Base-by-base conservation (phyloP, 1,284 basidiomycete genomes). In the Malassezia cuniculi region DNA sequence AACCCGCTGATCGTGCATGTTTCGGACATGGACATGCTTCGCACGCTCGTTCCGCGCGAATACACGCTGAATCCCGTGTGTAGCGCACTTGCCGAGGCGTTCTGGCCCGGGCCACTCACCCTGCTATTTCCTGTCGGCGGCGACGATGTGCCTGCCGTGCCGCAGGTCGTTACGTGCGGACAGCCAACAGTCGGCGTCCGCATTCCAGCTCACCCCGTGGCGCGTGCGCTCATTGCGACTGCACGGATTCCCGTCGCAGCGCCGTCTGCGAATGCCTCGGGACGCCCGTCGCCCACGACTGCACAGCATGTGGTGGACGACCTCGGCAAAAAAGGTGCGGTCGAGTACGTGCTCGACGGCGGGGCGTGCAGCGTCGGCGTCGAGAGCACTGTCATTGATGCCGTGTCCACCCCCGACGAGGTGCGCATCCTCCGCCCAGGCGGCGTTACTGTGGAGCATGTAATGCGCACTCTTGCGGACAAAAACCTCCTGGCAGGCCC, bases 1-100 rank as follows among this genome's bases (percentile, higher is more conserved):
- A 99, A 99, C 67, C 93, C 93, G 0, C 75, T 99, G 37, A 99
- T 99, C 71, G 85, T 94, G 21, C 93, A 99, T 69, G 78, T 99
- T 45, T 85, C 84, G 5, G 86, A 85, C 2, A 70, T 76, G 12
- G 60, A 73, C 31, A 95, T 95, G 89, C 90, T 54, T 12, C 32
- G 39, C 8, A 31, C 31, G 2, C 74, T 94, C 7, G 82, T 67
- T 7, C 51, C 57, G 1, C 24, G 45, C n/a, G 21, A 20, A 4
- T 55, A 50, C 27, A 14, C 48, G n/a, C 39, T 39, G 19, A 36
- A 35, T 7, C 16, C 30, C 4, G 51, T 46, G 3, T 61, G 59
- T 29, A 5, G 35, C 1, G 48, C 36, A 3, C 42, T 66, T 5
- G 84, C 93, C 54, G 71, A 76, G 26, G 74, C 75, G 4, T 94